These are phyloP conservation scores for Nothophytophthora sp. DNA, from an alignment of 352 stramenopile genomes.

Conservation along the genomic window DNA sequence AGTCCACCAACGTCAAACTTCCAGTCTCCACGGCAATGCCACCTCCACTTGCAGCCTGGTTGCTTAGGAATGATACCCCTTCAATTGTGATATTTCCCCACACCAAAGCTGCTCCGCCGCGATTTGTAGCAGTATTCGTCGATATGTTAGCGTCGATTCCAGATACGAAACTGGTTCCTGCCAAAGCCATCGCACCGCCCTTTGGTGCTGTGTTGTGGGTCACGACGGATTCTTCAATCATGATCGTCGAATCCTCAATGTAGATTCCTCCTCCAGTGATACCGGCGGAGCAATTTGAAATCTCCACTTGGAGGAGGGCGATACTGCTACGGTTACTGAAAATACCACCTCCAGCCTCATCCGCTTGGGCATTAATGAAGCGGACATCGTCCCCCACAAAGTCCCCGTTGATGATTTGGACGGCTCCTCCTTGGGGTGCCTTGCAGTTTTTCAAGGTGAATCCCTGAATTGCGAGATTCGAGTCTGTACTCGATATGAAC, in stretches of 20 bases:
- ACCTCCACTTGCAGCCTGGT: slow-evolving; percentile 17
- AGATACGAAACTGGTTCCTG: slow-evolving; percentile 7
- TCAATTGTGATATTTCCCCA: slow-evolving; percentile 11
- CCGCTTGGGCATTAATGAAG: slow-evolving; percentile 17
- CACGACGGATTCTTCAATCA: slow-evolving; percentile 22
- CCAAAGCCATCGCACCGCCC: slow-evolving; percentile 29
- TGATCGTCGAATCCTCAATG: slow-evolving; percentile 13
- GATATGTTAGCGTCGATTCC: slow-evolving; percentile 3
- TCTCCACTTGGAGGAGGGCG: slow-evolving; percentile 11
- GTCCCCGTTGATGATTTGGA: slow-evolving; percentile 16
- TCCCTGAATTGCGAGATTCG: slow-evolving; percentile 31
- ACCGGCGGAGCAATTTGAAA: slow-evolving; percentile 12
- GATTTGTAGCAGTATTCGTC: slow-evolving; percentile 20
- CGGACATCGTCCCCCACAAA: slow-evolving; percentile 26
- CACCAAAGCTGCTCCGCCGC: slow-evolving; percentile 18
- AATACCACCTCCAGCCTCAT: slow-evolving; percentile 25
- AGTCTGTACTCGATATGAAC: slow-evolving; percentile 8
- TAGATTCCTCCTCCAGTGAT: slow-evolving; percentile 36
- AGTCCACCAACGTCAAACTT: slow-evolving; percentile 9
- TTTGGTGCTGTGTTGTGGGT: slow-evolving; percentile 17
- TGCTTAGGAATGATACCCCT: slow-evolving; percentile 6
- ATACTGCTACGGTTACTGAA: slow-evolving; percentile 17
- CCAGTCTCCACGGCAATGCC: slow-evolving; percentile 21
- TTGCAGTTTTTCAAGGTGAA: slow-evolving; percentile 44
- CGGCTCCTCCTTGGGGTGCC: slow-evolving; percentile 16